A percentile compares a stretch with the other conserved stretches of the same genome.
Conservation (phyloP, 768 basidiomycete genomes). For the Tulasnella sp. region DNA sequence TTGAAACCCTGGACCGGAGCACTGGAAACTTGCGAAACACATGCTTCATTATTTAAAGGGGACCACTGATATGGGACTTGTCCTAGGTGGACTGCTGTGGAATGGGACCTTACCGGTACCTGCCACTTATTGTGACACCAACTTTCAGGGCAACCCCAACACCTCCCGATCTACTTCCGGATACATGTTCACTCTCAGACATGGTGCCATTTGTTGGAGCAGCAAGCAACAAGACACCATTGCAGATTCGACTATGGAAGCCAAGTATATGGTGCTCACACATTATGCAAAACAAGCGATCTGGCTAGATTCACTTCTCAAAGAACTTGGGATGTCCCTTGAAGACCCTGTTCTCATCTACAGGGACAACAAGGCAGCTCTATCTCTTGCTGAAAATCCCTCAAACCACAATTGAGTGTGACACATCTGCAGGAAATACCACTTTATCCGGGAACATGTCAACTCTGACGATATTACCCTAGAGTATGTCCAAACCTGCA, state of each 20-base stretch:
- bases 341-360: not conserved
- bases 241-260: constrained; percentile 15
- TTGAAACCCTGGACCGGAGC: constrained; percentile 11
- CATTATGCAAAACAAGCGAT: constrained; percentile 12
- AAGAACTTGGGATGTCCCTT: not conserved
- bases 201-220: constrained; percentile 15
- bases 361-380: not conserved
- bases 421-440: not conserved
- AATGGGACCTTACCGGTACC: not conserved
- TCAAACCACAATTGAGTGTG: not conserved
- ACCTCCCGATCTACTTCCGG: constrained; percentile 14
- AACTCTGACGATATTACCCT: not conserved
- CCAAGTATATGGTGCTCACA: constrained; percentile 18
- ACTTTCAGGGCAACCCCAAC: not conserved
- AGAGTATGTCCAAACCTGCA: not conserved
- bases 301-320: constrained; percentile 1
- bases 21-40: constrained; percentile 19
- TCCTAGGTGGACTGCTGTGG: not conserved
- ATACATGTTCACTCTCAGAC: constrained; percentile 8
- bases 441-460: not conserved
- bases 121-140: not conserved
- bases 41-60: constrained; percentile 19
- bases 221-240: constrained; percentile 13
- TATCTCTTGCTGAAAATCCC: not conserved
- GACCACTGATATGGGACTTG: not conserved